Evolutionary conservation across 202 grass and related monocot species (phyloP).

Genomic region (Carex sylvatica): DNA sequence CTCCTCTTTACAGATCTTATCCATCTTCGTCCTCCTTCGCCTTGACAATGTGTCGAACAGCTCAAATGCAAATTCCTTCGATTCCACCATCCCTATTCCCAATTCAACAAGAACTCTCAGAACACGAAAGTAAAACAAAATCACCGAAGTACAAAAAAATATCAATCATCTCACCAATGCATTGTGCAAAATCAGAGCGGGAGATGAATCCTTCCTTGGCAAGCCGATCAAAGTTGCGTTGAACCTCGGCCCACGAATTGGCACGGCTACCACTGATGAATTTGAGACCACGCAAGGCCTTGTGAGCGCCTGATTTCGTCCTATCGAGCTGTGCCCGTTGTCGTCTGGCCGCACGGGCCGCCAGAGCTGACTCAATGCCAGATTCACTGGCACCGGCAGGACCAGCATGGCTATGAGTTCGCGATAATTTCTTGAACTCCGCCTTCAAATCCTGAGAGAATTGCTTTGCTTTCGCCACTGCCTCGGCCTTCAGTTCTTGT

Average conservation of each 20-base stretch:
- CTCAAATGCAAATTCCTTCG: slow-evolving; percentile 86
- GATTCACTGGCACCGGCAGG: slow-evolving; percentile 8
- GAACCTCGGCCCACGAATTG: slow-evolving; percentile 78
- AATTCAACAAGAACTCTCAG: slow-evolving; percentile 9
- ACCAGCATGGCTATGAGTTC: slow-evolving; percentile 46
- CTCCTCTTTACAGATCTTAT: slow-evolving; percentile 77
- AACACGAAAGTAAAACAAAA: background rate
- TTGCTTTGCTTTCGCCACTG: slow-evolving; percentile 57
- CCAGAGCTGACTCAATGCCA: slow-evolving; percentile 66
- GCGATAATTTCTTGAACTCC: slow-evolving; percentile 50
- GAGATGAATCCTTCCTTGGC: slow-evolving; percentile 53
- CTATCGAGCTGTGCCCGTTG: slow-evolving; percentile 60
- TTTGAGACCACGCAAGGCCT: slow-evolving; percentile 70
- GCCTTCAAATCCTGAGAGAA: slow-evolving; percentile 80
- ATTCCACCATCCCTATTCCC: slow-evolving; percentile 76
- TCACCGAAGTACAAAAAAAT: background rate
- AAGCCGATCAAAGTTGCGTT: slow-evolving; percentile 73
- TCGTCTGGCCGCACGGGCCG: slow-evolving; percentile 43
- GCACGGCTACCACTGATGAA: slow-evolving; percentile 76
- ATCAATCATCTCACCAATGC: slow-evolving; percentile 53
- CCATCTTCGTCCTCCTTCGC: slow-evolving; percentile 57
- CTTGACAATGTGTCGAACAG: slow-evolving; percentile 82
- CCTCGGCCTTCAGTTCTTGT: slow-evolving; percentile 74
- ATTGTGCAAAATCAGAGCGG: slow-evolving; percentile 81
- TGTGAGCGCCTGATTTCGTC: slow-evolving; percentile 64